Evolutionary conservation across 352 stramenopile genomes (phyloP), one percentile per base, ranked within the genome.

Genomic region (Stephanocyclus meneghinianus): DNA sequence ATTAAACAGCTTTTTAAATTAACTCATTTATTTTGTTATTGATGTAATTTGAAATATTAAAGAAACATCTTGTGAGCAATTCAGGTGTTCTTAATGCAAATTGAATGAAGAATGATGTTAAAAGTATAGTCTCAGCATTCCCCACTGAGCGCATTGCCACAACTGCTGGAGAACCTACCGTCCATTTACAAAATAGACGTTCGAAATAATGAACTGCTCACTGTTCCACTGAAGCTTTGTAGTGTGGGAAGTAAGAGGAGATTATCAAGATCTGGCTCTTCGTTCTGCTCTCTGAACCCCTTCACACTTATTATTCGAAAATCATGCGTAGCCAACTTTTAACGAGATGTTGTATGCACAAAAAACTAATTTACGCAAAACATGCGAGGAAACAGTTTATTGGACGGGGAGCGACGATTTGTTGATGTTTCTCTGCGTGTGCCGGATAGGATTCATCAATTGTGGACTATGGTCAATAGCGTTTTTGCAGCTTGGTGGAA

Each of bases 351-450:
- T 83, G 0, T 83, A 68, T 26, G 64, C 77, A 45, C 44, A 63
- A 30, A 83, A 83, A 48, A 35, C 63, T 21, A 61, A 74, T 42
- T 57, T 83, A 32, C 75, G 32, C 47, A 65, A 55, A 66, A 78
- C 30, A 83, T 83, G 75, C 74, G 68, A 70, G 61, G 64, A 8
- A 60, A 83, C 37, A 83, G 51, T 82, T n/a, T 67, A 73, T 60
- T 73, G 42, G 68, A 83, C 74, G 47, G 45, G 56, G 30, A 42
- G 42, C 30, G 45, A n/a, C n/a, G n/a, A n/a, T n/a, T 83, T 37
- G n/a, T 71, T 11, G 45, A 29, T 15, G 48, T 74, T 47, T 29
- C 71, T 53, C 15, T 16, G 45, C 48, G n/a, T 63, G 44, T 74
- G 10, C 47, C 68, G 10, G 29, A 71, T 16, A 83, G 71, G 51